Evolutionary conservation across 139 green algal genomes (phyloP), one percentile per base, ranked within the genome.

Genomic region (Chlamydomonas sp.): DNA sequence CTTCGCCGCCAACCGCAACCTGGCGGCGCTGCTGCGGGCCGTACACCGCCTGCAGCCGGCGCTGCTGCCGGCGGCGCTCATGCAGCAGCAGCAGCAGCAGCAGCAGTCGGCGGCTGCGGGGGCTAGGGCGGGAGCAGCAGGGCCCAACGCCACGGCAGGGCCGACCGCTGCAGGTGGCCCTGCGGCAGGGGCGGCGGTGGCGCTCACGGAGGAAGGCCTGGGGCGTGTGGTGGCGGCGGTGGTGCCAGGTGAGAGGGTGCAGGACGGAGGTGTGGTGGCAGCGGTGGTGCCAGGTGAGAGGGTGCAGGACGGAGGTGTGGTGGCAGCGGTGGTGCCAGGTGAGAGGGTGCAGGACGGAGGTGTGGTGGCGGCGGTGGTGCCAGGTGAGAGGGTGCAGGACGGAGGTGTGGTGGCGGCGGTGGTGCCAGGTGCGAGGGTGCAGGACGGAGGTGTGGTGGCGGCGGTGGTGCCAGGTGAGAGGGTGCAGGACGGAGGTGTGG

Each of bases 11-110:
- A 74, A 5, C 31, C 72, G 49, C 62, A 87, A 87, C 74, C 73
- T 87, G 49, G 62, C 83, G 10, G 83, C 31, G 1, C 74, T 87
- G 62, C 73, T 87, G 72, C 15, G 72, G 5, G 3, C 7, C 1
- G 5, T 87, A 1, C 63, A 81, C n/a, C 14, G 58, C 31, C 62
- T 80, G 71, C 83, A 87, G 83, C 83, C 83, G 12, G 83, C 62
- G 16, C 1, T 63, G 62, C 63, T 87, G 62, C 71, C 61, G 1
- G 83, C 83, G 1, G 83, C 83, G 72, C 81, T 2, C 17, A 86
- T 20, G 60, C 68, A 4, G 18, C 63, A 57, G 17, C 18, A 7
- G 49, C 3, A 2, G 69, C 61, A 10, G 49, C 8, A 3, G 74
- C 80, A 1, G 69, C 80, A 49, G 31, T 49, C 31, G 31, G 59